These are phyloP conservation scores for Lipomyces orientalis DNA, from an alignment of 805 yeast genomes.

Conservation along the genomic window DNA sequence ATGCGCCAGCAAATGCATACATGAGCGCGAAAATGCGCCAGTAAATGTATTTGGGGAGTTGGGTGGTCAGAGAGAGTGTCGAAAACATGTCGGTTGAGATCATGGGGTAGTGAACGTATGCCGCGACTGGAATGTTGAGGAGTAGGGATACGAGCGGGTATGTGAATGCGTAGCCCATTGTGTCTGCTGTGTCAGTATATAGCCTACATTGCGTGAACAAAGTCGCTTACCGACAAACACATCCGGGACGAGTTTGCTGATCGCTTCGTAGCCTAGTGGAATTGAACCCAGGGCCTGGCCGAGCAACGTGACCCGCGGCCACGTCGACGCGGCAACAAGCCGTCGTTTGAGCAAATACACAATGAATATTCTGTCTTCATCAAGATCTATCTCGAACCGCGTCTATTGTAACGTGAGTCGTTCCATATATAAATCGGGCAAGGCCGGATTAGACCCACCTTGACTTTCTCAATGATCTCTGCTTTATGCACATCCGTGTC, in stretches of 20 bases:
- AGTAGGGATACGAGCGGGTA: slow-evolving; percentile 67
- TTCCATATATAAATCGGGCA: background rate
- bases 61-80: slow-evolving; percentile 52
- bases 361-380: slow-evolving; percentile 60
- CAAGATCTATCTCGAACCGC: slow-evolving; percentile 60
- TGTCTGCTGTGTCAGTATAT: slow-evolving; percentile 49
- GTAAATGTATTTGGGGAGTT: slow-evolving; percentile 58
- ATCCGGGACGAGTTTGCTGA: slow-evolving; percentile 74
- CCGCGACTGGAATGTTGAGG: slow-evolving; percentile 73
- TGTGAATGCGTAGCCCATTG: slow-evolving; percentile 90
- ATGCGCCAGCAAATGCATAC: slow-evolving; percentile 71
- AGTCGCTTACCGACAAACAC: slow-evolving; percentile 65
- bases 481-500: slow-evolving; percentile 50
- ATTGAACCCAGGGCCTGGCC: slow-evolving; percentile 89
- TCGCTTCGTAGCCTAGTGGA: slow-evolving; percentile 70
- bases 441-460: slow-evolving; percentile 3
- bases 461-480: slow-evolving; percentile 50
- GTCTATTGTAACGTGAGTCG: slow-evolving; percentile 34
- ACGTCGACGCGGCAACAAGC: slow-evolving; percentile 70
- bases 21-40: slow-evolving; percentile 71
- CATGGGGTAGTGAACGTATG: slow-evolving; percentile 95
- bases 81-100: slow-evolving; percentile 86
- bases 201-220: background rate
- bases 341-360: slow-evolving; percentile 62
- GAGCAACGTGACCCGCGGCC: slow-evolving; percentile 79